Evolutionary conservation across 2,329 filamentous ascomycete genomes (phyloP).

Genomic region (Blastomyces percursus): DNA sequence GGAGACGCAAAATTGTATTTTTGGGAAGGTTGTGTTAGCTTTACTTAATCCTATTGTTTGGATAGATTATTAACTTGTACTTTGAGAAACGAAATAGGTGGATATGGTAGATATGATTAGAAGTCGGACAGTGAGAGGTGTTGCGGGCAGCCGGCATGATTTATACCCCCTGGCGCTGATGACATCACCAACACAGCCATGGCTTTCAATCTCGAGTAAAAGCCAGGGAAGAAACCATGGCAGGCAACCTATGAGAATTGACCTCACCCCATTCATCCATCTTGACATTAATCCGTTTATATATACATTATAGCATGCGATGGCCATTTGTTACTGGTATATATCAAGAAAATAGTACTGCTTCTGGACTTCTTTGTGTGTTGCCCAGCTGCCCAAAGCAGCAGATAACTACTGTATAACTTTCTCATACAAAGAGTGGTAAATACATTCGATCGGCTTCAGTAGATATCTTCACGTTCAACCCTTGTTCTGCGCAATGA

Average conservation of each 20-base stretch:
- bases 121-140: background rate
- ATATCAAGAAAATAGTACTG: background rate
- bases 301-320: background rate
- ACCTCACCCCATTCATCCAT: background rate
- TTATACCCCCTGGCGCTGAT: background rate
- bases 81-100: background rate
- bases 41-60: background rate
- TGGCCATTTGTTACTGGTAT: background rate
- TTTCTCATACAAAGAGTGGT: background rate
- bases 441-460: background rate
- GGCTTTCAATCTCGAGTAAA: too few species aligned
- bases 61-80: background rate
- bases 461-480: background rate
- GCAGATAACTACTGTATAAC: background rate
- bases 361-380: background rate
- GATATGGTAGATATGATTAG: background rate
- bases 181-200: background rate
- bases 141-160: background rate
- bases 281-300: background rate
- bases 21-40: background rate
- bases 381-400: background rate
- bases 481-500: too few species aligned
- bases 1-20: background rate
- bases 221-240: background rate
- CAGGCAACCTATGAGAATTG: background rate